Conservation (phyloP, 2,329 filamentous ascomycete species). For the Diaporthe vaccinii region DNA sequence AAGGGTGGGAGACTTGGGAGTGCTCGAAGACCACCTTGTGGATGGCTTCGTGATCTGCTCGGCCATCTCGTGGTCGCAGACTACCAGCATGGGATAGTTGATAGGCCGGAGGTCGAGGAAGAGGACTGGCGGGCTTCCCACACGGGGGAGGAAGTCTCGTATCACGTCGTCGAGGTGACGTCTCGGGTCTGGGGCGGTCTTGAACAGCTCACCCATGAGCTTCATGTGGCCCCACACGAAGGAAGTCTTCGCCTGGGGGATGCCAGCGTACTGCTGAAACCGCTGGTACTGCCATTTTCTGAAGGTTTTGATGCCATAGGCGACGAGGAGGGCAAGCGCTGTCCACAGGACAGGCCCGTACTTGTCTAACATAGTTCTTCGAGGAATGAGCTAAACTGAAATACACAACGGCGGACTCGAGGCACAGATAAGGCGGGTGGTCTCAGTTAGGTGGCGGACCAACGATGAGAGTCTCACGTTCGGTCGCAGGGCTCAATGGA, state of each 20-base stretch:
- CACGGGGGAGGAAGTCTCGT: conserved; percentile 38
- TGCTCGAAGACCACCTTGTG: conserved; percentile 49
- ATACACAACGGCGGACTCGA: background rate
- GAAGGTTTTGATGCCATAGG: conserved; percentile 27
- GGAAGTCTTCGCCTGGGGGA: conserved; percentile 36
- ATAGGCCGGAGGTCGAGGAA: conserved; percentile 53
- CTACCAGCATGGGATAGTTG: conserved; percentile 49
- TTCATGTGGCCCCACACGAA: conserved; percentile 36
- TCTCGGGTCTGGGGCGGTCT: conserved; percentile 25
- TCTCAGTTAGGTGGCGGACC: background rate
- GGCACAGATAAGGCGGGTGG: background rate
- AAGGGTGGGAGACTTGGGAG: conserved; percentile 51
- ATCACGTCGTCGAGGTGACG: conserved; percentile 43
- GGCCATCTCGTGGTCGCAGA: conserved; percentile 52
- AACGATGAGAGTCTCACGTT: background rate
- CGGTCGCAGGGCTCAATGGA: background rate
- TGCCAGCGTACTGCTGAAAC: conserved; percentile 30
- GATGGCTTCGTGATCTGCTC: conserved; percentile 54
- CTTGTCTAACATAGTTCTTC: conserved; percentile 10
- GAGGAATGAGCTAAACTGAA: background rate
- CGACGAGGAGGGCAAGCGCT: conserved; percentile 25
- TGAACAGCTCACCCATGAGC: conserved; percentile 24
- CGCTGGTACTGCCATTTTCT: conserved; percentile 35
- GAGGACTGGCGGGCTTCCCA: conserved; percentile 52
- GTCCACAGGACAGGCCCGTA: conserved; percentile 37